Base-by-base conservation (phyloP, 2,329 filamentous ascomycete species). In the Dactylonectria macrodidyma region DNA sequence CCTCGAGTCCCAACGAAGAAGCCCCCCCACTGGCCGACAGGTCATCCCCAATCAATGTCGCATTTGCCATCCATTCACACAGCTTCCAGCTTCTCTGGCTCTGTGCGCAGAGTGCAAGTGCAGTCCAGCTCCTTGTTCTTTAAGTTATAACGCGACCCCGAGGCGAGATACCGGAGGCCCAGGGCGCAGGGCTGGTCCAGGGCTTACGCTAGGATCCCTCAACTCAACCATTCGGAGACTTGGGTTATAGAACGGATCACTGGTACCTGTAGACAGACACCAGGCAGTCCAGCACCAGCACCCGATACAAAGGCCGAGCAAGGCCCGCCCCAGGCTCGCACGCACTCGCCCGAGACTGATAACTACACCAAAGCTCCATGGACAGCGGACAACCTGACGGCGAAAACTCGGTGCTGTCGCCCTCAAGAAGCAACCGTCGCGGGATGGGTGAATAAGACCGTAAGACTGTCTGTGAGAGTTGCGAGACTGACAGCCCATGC, bases 131-230 rank as follows among this genome's bases (percentile, higher is more conserved):
- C 62, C 55, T 54, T n/a, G 55, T 55, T 61, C 59, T 52, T 34
- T 62, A 58, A 52, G 26, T 30, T 30, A 30, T 30, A 30, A 30
- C 26, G 60, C 52, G 52, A 66, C 57, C 63, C 58, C 57, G 63
- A 52, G 46, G 34, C 36, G 30, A 56, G 63, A 59, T 22, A 66
- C 63, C 51, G 58, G 47, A 36, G 51, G 58, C 58, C 51, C 51
- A 54, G 33, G 51, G 33, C 51, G 34, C 51, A 66, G 63, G 63
- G 63, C 63, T 62, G 63, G 63, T 46, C 36, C 26, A 54, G 63
- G 59, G 58, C 46, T 54, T 48, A 44, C 63, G 44, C 63, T 56
- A 59, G 54, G 55, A 59, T 64, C 62, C 62, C 48, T 59, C 62
- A 14, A 14, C 56, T 41, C 56, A 54, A 58, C 62, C 55, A 64